Conservation (phyloP, 768 basidiomycete genomes). For the Lactarius hengduanensis region DNA sequence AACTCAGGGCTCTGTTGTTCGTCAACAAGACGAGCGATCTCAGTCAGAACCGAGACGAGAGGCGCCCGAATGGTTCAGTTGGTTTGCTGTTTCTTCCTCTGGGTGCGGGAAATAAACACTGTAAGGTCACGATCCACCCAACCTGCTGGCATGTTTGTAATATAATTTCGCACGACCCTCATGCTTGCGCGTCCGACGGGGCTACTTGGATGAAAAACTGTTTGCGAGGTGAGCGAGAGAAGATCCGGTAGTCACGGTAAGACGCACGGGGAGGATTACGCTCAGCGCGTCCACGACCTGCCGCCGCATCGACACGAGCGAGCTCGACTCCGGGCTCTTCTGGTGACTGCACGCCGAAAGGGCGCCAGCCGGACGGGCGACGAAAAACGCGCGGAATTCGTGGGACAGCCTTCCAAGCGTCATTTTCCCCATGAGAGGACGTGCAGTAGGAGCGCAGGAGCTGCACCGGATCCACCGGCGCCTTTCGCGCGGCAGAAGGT, state of each 20-base stretch:
- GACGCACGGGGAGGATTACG: constrained; percentile 48
- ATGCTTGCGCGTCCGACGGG: constrained; percentile 30
- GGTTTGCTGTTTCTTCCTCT: constrained; percentile 25
- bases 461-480: constrained; percentile 42
- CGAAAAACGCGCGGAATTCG: constrained; percentile 45
- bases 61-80: constrained; percentile 21
- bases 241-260: no score
- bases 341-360: constrained; percentile 41
- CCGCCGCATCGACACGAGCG: constrained; percentile 41
- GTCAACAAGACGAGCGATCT: constrained; percentile 16
- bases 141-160: constrained; percentile 37
- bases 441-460: constrained; percentile 55
- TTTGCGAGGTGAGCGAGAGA: constrained; percentile 26
- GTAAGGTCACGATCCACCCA: constrained; percentile 22
- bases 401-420: constrained; percentile 46
- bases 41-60: constrained; percentile 18
- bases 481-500: constrained; percentile 43
- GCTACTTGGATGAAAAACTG: constrained; percentile 36
- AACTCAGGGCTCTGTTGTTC: constrained; percentile 15
- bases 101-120: background rate
- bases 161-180: constrained; percentile 42
- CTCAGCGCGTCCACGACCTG: constrained; percentile 52
- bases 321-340: constrained; percentile 33
- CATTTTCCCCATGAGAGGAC: constrained; percentile 43
- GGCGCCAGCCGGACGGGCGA: constrained; percentile 46